Evolutionary conservation across 352 stramenopile genomes (phyloP), one percentile per base, ranked within the genome.

Genomic region (Pythium phragmiticola): DNA sequence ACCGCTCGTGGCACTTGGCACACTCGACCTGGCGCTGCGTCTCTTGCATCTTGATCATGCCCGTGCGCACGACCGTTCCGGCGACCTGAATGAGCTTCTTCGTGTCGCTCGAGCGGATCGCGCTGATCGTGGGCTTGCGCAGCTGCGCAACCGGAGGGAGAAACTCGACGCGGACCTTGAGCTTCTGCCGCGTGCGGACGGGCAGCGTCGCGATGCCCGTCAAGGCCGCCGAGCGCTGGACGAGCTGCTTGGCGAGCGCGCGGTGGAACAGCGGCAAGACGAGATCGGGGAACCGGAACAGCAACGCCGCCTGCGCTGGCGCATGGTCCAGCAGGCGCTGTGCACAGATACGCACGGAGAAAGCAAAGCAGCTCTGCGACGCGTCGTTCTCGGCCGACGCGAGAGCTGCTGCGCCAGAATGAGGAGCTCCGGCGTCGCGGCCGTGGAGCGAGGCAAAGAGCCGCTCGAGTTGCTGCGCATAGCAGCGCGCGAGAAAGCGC

Each of bases 31-130:
- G 77, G 23, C 92, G 75, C 54, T 84, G 74, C 8, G 70, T 87
- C 76, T 99, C 94, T 66, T 98, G 90, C 94, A 99, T 98, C 67
- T 97, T 96, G 46, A 89, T 87, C 60, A 92, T 87, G 19, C 88
- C 88, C 6, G 92, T 95, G 39, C 95, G 84, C 45, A 98, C 90
- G n/a, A 98, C 92, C 0, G 81, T 92, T 50, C 82, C 91, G 37
- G 72, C 80, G 57, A 96, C 81, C 64, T 96, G 88, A 23, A 97
- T 87, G 34, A 96, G 69, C 36, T 76, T 73, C 70, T 90, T 96
- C 2, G 98, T 90, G 70, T 98, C 94, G 14, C 80, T 85, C 7
- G 90, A 90, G 8, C 90, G 76, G 39, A 98, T 89, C n/a, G 78
- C 70, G 48, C 87, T 96, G 30, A 98, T 85, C 23, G 88, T 92